phyloP scores from a whole-genome alignment of 768 basidiomycete genomes.

The Grammothele lineata region DNA sequence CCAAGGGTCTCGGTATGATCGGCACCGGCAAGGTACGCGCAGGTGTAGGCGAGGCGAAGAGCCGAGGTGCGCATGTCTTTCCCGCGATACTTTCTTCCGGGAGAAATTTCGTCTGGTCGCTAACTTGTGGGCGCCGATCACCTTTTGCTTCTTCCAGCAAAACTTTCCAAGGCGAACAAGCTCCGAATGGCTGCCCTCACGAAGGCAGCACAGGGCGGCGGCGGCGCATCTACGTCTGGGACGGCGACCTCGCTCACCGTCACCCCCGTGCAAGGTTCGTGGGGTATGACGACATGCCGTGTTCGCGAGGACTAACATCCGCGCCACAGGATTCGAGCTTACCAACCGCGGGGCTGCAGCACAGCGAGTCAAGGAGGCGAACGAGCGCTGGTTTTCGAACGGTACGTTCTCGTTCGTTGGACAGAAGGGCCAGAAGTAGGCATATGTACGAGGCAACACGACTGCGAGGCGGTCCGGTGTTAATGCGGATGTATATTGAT shows the following conservation, averaged over 20 bases:
- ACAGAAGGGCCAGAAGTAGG: constrained; percentile 36
- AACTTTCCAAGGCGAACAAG: constrained; percentile 93
- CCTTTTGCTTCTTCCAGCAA: constrained; percentile 50
- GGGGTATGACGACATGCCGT: constrained; percentile 16
- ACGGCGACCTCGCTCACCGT: constrained; percentile 90
- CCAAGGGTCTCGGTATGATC: constrained; percentile 98
- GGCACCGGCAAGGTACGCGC: constrained; percentile 92
- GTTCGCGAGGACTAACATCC: constrained; percentile 11
- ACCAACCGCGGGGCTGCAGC: constrained; percentile 86
- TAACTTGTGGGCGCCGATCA: not conserved
- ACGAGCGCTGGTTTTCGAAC: constrained; percentile 93
- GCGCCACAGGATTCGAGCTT: constrained; percentile 75
- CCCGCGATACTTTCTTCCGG: not conserved
- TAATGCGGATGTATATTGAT: not conserved
- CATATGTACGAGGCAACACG: not conserved
- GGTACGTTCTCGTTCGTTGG: constrained; percentile 81
- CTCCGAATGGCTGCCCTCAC: constrained; percentile 83
- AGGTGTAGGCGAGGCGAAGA: constrained; percentile 82
- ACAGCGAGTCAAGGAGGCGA: constrained; percentile 91
- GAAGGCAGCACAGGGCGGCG: constrained; percentile 57
- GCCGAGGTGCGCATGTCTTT: constrained; percentile 59
- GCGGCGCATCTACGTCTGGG: constrained; percentile 58
- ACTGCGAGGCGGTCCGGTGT: not conserved
- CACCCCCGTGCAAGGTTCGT: constrained; percentile 92
- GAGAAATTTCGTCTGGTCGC: not conserved